A percentile compares a stretch with the other conserved stretches of the same genome.
Conservation (phyloP, 257 asterid genomes). For the Prunella vulgaris region DNA sequence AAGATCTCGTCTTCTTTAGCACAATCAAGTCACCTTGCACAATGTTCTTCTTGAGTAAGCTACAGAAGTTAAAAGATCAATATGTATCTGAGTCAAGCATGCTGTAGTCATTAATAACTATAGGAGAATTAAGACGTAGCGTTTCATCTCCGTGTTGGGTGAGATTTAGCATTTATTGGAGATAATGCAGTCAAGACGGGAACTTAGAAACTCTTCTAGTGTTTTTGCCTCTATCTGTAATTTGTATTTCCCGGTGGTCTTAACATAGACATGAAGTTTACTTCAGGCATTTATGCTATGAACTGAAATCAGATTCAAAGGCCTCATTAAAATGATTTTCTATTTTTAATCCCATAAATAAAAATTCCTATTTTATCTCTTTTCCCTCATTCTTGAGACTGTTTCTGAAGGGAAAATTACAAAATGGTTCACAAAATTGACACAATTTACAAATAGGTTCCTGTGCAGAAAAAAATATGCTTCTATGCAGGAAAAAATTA, state of each 20-base stretch:
- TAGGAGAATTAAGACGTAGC: background rate
- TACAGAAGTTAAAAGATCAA: background rate
- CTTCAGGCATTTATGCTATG: background rate
- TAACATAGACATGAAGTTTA: background rate
- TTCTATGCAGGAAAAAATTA: too few species aligned
- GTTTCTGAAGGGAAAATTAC: too few species aligned
- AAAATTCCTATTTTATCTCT: too few species aligned
- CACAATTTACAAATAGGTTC: too few species aligned
- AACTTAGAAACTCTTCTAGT: background rate
- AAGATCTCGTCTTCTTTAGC: background rate
- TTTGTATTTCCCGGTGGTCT: background rate
- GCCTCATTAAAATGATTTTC: background rate
- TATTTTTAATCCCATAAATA: background rate
- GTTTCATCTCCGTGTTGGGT: background rate
- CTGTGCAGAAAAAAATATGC: too few species aligned
- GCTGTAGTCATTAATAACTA: background rate
- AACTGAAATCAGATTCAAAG: background rate
- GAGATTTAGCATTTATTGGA: background rate
- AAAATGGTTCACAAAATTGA: too few species aligned
- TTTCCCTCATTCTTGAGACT: background rate
- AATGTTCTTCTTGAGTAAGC: background rate
- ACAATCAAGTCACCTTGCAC: background rate
- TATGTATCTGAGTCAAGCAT: background rate
- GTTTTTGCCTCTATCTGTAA: background rate
- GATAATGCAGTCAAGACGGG: slow-evolving; percentile 1